These are phyloP conservation scores for Rhytidhysteron rufulum DNA, from an alignment of 2,329 filamentous ascomycete genomes.

Conservation along the genomic window DNA sequence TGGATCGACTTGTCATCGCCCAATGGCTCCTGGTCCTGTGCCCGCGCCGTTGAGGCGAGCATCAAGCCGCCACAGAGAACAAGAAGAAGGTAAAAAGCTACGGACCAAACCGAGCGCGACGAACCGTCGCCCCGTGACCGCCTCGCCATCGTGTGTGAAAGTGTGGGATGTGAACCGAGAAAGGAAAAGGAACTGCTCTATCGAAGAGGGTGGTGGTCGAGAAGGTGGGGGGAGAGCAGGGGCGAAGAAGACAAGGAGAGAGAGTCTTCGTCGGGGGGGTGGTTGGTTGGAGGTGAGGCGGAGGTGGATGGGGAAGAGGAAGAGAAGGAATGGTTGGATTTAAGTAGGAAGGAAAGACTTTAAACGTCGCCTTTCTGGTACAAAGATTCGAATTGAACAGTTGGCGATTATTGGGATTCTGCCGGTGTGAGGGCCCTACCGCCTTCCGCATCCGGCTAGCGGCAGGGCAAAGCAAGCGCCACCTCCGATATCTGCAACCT, in stretches of 20 bases:
- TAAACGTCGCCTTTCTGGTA: constrained; percentile 21
- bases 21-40: constrained; percentile 63
- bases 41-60: constrained; percentile 72
- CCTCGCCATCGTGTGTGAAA: constrained; percentile 51
- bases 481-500: constrained; percentile 15
- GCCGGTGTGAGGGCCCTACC: constrained; percentile 15
- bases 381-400: constrained; percentile 28
- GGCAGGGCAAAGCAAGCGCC: constrained; percentile 11
- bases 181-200: neutral
- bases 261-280: neutral
- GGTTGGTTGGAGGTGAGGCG: constrained; percentile 18
- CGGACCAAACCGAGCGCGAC: constrained; percentile 78
- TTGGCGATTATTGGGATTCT: constrained; percentile 17
- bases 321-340: constrained; percentile 16
- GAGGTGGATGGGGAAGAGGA: constrained; percentile 12
- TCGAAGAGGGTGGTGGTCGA: constrained; percentile 2
- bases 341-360: too few relatives aligned
- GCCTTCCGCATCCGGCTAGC: constrained; percentile 16
- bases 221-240: constrained; percentile 8
- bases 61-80: constrained; percentile 82
- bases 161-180: constrained; percentile 4
- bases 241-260: neutral
- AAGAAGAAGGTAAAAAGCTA: constrained; percentile 86
- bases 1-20: constrained; percentile 57
- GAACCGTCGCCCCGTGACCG: constrained; percentile 59